Base-by-base conservation (phyloP, 148 eudicot genomes). In the Cornus controversa region DNA sequence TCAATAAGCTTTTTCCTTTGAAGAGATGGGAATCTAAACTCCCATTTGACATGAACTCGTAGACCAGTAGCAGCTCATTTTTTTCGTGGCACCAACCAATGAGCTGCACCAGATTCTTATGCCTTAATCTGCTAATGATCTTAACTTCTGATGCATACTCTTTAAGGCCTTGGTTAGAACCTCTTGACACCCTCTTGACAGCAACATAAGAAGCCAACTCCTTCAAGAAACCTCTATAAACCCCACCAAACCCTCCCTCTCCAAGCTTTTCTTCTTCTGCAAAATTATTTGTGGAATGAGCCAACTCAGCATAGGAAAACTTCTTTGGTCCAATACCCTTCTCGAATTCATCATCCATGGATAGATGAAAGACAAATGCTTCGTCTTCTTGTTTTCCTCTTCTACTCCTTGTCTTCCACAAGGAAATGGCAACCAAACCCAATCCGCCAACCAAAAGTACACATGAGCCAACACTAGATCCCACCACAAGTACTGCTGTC, bases 131-230 rank as follows among this genome's bases (percentile, higher is more conserved):
- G 36, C 71, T 78, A 16, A 82, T 77, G 53, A 82, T 78, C 66
- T 53, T 78, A 63, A 82, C 81, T 74, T 82, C 84, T 14, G 84
- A 77, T 67, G 78, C 74, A 47, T 82, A 82, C 74, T 82, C 84
- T 45, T 82, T 77, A 2, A 73, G 18, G 25, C 81, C 84, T 36
- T 82, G 78, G 9, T 58, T 73, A 8, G 81, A 77, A 10, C 37
- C 69, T 0, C 64, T 73, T 23, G 81, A 82, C 34, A 82, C 74
- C 54, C 75, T 82, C 64, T 77, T 77, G 10, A 82, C 84, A 26
- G 80, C 84, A 28, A 82, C 57, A 58, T 50, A 31, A 0, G 24
- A 47, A 20, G 74, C 40, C 62, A 45, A 9, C 6, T 73, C 81
- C 69, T 20, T 45, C 4, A 80, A 1, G 25, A 69, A 80, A 3